Conservation (phyloP, 305 asterid genomes). For the Fraxinus xanthoxyloides region DNA sequence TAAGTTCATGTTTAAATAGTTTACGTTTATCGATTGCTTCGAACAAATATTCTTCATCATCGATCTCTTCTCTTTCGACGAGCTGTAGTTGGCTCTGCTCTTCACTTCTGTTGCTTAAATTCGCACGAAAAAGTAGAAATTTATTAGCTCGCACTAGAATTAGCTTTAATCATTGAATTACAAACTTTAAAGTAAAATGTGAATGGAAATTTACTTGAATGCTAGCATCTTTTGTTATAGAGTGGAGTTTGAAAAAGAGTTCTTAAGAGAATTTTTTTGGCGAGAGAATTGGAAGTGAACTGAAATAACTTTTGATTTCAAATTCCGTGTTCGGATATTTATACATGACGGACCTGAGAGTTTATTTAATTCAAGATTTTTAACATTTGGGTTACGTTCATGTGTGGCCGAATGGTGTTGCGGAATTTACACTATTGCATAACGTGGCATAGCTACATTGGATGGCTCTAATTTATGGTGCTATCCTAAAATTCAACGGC, state of each 20-base stretch:
- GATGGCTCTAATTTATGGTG: background rate
- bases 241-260: constrained; percentile 17
- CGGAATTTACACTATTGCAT: background rate
- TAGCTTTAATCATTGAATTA: background rate
- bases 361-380: constrained; percentile 3
- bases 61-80: constrained; percentile 79
- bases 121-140: background rate
- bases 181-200: background rate
- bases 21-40: constrained; percentile 96
- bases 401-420: constrained; percentile 2
- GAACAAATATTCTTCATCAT: constrained; percentile 91
- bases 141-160: constrained; percentile 3
- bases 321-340: constrained; percentile 9
- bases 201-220: constrained; percentile 49
- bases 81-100: constrained; percentile 87
- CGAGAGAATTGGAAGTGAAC: constrained; percentile 20
- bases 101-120: constrained; percentile 60
- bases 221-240: constrained; percentile 43
- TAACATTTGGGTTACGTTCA: constrained; percentile 31
- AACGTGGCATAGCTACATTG: background rate
- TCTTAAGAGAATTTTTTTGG: constrained; percentile 4
- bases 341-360: constrained; percentile 37
- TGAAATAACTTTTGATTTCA: constrained; percentile 9
- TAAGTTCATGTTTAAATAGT: background rate
- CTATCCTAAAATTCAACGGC: background rate